Base-by-base conservation (phyloP, 169 alveolate genomes). In the Plasmodium chabaudi region DNA sequence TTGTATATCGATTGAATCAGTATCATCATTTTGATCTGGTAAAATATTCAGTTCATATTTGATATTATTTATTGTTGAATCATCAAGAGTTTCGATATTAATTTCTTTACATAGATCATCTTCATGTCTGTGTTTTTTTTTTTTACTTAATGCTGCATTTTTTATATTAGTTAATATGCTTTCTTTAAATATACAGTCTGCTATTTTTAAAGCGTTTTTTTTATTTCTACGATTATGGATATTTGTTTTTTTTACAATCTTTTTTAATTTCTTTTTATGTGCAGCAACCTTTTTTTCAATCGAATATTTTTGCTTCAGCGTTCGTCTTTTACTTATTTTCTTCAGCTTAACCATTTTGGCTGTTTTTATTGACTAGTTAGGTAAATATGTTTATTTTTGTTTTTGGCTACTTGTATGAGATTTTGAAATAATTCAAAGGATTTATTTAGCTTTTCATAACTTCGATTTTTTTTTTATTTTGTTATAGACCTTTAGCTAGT, bases 261-360 rank as follows among this genome's bases (percentile, higher is more conserved):
- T 79, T 53, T 79, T 79, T 55, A 79, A 51, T 21, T 79, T 79
- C 63, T 67, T 79, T 47, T 67, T 79, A 56, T 79, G 89, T 21
- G 89, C 89, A 21, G 89, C 59, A 6, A 67, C 89, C 39, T 79
- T 79, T 60, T 79, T 79, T 23, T 34, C 39, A 59, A 79, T 79
- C 9, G 89, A 59, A 79, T 79, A 79, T 67, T 79, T 79, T 42
- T 79, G 89, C 7, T 79, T 79, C n/a, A 79, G 53, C 10, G 89
- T 42, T 64, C 56, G 65, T 61, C 89, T 79, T 51, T 65, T 79
- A 25, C 89, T 79, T 25, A 17, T 55, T 56, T 79, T 64, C 12
- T 71, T 60, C 25, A 79, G 39, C 65, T 79, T 79, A 15, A 79
- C 89, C 89, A 79, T 79, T 51, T 51, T 51, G 23, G 6, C n/a